phyloP scores from a whole-genome alignment of 1,284 basidiomycete species.

The Agaricales sp. region DNA sequence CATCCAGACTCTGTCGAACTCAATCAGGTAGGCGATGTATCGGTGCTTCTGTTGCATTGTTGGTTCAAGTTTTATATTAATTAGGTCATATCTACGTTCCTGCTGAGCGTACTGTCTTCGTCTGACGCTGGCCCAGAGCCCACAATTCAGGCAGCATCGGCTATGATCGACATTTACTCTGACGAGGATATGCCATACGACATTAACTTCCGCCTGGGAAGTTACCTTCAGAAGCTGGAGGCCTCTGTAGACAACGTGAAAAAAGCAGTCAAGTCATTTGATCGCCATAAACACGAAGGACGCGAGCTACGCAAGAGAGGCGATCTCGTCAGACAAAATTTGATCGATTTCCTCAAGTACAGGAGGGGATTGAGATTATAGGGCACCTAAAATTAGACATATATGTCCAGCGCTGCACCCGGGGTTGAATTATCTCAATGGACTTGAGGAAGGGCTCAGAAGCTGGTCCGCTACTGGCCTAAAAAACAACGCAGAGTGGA shows the following conservation, averaged over 20 bases:
- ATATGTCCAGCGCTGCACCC: too few relatives aligned
- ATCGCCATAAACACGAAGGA: constrained; percentile 45
- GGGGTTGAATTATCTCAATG: too few relatives aligned
- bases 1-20: constrained; percentile 50
- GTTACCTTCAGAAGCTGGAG: constrained; percentile 42
- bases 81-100: constrained; percentile 46
- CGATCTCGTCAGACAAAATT: constrained; percentile 73
- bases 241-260: constrained; percentile 47
- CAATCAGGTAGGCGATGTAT: constrained; percentile 47
- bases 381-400: neutral
- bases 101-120: constrained; percentile 45
- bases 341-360: constrained; percentile 86
- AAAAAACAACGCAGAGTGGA: too few relatives aligned
- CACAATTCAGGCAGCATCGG: constrained; percentile 74
- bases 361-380: constrained; percentile 47
- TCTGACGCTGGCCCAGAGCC: constrained; percentile 53
- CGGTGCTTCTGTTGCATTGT: constrained; percentile 5
- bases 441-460: too few relatives aligned
- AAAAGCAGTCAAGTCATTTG: constrained; percentile 48
- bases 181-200: constrained; percentile 85
- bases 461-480: too few relatives aligned
- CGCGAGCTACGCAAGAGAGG: constrained; percentile 48
- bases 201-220: constrained; percentile 59
- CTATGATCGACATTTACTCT: constrained; percentile 89
- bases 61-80: constrained; percentile 11